phyloP scores from a whole-genome alignment of 2,329 filamentous ascomycete species.

The Periglandula ipomoeae region DNA sequence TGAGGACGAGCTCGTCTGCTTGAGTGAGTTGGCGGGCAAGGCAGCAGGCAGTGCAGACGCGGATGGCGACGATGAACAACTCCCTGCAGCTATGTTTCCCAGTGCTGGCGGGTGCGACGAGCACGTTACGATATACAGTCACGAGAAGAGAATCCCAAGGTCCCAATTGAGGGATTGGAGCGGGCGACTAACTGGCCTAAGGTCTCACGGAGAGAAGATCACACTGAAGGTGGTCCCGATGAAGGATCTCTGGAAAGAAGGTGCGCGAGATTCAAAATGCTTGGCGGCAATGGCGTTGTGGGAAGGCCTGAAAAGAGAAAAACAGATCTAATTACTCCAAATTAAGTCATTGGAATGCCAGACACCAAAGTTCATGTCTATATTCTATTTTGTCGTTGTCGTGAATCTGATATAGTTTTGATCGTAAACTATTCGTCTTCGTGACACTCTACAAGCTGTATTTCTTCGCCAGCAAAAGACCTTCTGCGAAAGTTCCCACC shows the following conservation, averaged over 20 bases:
- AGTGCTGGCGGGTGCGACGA: slow-evolving; percentile 53
- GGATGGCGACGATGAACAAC: slow-evolving; percentile 17
- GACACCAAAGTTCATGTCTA: background rate
- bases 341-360: background rate
- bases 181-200: slow-evolving; percentile 47
- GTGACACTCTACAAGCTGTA: slow-evolving; percentile 29
- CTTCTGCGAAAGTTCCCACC: slow-evolving; percentile 69
- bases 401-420: too few species aligned
- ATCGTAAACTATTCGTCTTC: too few species aligned
- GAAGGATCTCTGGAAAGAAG: slow-evolving; percentile 48
- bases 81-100: slow-evolving; percentile 45
- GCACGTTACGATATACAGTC: slow-evolving; percentile 47
- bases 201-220: slow-evolving; percentile 52
- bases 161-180: slow-evolving; percentile 43
- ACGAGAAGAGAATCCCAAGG: slow-evolving; percentile 43
- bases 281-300: slow-evolving; percentile 50
- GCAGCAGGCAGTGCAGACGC: slow-evolving; percentile 14
- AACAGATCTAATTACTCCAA: slow-evolving; percentile 22
- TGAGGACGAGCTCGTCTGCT: slow-evolving; percentile 35
- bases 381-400: background rate
- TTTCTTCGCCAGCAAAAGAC: slow-evolving; percentile 61
- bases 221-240: slow-evolving; percentile 49
- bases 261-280: slow-evolving; percentile 49
- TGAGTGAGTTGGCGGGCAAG: slow-evolving; percentile 40
- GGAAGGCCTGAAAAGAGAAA: slow-evolving; percentile 43